A percentile compares a stretch with the other conserved stretches of the same genome.
phyloP scores from a whole-genome alignment of 192 early-diverging fungal genomes.

The Coemansia sp. region DNA sequence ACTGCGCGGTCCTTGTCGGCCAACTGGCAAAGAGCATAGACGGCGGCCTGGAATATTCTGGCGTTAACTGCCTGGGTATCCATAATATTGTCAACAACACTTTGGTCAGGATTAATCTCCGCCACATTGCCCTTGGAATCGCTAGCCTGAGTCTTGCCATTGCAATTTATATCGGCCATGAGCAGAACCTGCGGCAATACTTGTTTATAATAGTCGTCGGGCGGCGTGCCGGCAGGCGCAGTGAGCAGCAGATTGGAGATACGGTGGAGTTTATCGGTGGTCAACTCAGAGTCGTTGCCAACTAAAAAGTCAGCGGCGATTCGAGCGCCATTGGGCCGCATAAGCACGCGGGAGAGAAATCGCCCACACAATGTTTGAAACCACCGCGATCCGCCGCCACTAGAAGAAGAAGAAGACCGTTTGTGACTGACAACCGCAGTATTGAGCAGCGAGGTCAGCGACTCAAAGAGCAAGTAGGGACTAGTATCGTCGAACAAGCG shows the following conservation, averaged over 20 bases:
- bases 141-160: neutral
- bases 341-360: conserved; percentile 69
- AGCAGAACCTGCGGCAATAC: conserved; percentile 32
- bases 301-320: conserved; percentile 71
- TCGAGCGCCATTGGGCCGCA: conserved; percentile 64
- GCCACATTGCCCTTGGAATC: neutral
- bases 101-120: neutral
- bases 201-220: conserved; percentile 3
- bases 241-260: conserved; percentile 35
- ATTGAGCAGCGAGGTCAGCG: conserved; percentile 67
- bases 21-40: conserved; percentile 24
- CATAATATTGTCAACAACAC: conserved; percentile 9
- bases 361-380: conserved; percentile 65
- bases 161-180: neutral
- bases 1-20: conserved; percentile 14
- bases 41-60: conserved; percentile 20
- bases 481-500: conserved; percentile 54
- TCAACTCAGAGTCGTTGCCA: conserved; percentile 51
- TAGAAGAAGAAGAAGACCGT: neutral
- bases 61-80: conserved; percentile 11
- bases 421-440: conserved; percentile 50
- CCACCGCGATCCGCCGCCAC: conserved; percentile 59
- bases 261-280: conserved; percentile 38
- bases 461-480: conserved; percentile 63
- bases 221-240: conserved; percentile 18